phyloP scores from a whole-genome alignment of 345 rosid genomes.

The Pistacia vera region DNA sequence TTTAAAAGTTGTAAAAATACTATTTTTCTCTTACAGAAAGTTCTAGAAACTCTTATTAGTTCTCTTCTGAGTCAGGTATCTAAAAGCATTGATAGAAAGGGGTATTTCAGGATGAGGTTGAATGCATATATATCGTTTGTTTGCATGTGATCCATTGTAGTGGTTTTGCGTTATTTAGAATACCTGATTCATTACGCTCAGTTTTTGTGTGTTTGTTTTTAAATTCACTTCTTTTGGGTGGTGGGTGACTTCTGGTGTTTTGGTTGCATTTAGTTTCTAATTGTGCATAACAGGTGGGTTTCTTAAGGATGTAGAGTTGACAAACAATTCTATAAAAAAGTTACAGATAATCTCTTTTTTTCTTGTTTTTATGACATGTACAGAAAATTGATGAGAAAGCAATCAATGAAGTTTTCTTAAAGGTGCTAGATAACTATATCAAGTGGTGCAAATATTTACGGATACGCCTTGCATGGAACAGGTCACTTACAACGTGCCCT shows the following conservation, averaged over 20 bases:
- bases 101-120: background rate
- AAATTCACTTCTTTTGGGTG: background rate
- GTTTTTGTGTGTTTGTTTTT: background rate
- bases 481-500: slow-evolving; percentile 44
- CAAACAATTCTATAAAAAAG: background rate
- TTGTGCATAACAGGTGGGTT: background rate
- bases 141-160: background rate
- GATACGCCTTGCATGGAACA: slow-evolving; percentile 79
- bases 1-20: background rate
- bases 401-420: slow-evolving; percentile 86
- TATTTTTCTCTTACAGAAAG: background rate
- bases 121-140: background rate
- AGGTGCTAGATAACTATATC: slow-evolving; percentile 89
- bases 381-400: slow-evolving; percentile 98
- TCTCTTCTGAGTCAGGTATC: background rate
- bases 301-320: no score
- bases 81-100: background rate
- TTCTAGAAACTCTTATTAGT: background rate
- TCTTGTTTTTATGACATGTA: slow-evolving; percentile 8
- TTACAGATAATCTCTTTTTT: slow-evolving; percentile 13
- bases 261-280: slow-evolving; percentile 10
- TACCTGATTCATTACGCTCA: background rate
- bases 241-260: background rate
- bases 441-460: slow-evolving; percentile 97
- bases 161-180: background rate